Percentiles rank a stretch among this genome's conserved stretches.
These are phyloP conservation scores for Wickerhamiella sorbophila DNA, from an alignment of 805 yeast species.

Conservation along the genomic window DNA sequence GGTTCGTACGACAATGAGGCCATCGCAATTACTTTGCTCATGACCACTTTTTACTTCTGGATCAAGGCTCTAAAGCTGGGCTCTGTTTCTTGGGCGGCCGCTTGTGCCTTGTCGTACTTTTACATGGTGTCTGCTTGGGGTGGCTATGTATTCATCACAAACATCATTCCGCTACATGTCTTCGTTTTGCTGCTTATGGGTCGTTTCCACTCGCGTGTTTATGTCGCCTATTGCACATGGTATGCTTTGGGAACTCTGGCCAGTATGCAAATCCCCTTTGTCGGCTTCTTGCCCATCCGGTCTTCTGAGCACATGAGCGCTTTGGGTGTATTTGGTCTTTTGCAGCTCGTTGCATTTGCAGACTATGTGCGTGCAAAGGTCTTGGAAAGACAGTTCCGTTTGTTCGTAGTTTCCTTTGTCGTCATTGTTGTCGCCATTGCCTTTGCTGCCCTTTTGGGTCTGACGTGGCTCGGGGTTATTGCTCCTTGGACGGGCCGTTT, in stretches of 20 bases:
- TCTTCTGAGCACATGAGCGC: conserved; percentile 98
- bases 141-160: conserved; percentile 97
- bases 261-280: conserved; percentile 98
- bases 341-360: conserved; percentile 82
- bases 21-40: conserved; percentile 85
- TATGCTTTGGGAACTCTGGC: conserved; percentile 94
- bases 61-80: conserved; percentile 87
- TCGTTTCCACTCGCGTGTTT: conserved; percentile 67
- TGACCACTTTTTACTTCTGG: conserved; percentile 95
- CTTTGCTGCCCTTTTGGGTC: conserved; percentile 51
- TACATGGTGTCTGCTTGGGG: conserved; percentile 99
- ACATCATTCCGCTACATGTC: conserved; percentile 89
- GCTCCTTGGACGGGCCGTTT: conserved; percentile 99
- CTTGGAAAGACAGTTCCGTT: conserved; percentile 55
- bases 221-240: conserved; percentile 93
- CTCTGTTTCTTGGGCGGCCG: conserved; percentile 66
- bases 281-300: conserved; percentile 91
- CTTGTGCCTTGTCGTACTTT: conserved; percentile 80
- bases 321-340: conserved; percentile 87
- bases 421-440: conserved; percentile 46
- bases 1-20: conserved; percentile 99
- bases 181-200: conserved; percentile 89
- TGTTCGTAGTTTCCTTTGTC: conserved; percentile 36
- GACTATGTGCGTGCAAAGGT: conserved; percentile 64
- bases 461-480: conserved; percentile 83